Evolutionary conservation across 75 land plant species (phyloP), one percentile per base, ranked within the genome.

Genomic region (Picea sitchensis): DNA sequence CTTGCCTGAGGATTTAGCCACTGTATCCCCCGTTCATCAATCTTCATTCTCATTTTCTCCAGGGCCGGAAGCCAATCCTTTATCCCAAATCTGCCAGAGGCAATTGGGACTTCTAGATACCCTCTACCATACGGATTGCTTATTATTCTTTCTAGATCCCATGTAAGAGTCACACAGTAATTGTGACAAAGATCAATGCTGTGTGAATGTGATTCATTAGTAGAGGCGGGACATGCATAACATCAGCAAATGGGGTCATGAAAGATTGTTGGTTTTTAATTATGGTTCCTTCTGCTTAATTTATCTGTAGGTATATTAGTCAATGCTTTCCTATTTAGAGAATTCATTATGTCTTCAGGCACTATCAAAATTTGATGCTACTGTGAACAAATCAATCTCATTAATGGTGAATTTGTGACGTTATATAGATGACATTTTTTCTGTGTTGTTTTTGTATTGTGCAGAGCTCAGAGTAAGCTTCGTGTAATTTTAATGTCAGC

Each of bases 361-460:
- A 32, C 36, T 64, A 30, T 36, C 4, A 65, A 65, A 65, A 32
- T 65, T 32, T 14, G 32, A 65, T 65, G 38, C 14, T 65, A 65
- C 13, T 65, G 68, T 32, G 30, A 32, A 30, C 67, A 65, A 31
- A 65, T 32, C 32, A 36, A 13, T 31, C 32, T 65, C 68, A 65
- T 31, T 65, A 30, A 65, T 65, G 68, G 68, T 31, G 17, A 31
- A 14, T 13, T 65, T 65, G 3, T 32, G 68, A 26, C 15, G 15
- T 65, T 31, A 14, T 36, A 73, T 76, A 32, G 38, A 67, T 79
- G 47, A 1, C 63, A 79, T 79, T 73, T 20, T 74, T 26, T 79
- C 41, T 65, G 30, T 79, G 80, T 71, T 41, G 44, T 41, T 41
- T 41, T 4, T 41, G 4, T 41, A 41, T 41, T 41, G 44, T 41